These are phyloP conservation scores for Thermothelomyces thermophilus DNA, from an alignment of 2,329 filamentous ascomycete species.

Conservation along the genomic window DNA sequence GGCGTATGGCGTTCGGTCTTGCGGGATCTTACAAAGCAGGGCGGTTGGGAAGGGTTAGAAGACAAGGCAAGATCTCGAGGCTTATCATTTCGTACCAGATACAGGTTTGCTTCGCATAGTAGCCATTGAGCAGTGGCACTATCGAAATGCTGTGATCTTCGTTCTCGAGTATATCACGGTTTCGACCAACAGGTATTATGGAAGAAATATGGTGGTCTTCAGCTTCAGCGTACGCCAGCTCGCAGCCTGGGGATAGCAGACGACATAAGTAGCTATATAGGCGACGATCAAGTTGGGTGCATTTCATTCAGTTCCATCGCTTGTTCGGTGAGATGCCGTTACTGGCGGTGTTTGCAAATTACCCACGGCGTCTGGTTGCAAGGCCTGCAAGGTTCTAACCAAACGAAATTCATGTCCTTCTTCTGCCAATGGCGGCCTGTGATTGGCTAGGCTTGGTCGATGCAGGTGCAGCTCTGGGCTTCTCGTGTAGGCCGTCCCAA, in stretches of 20 bases:
- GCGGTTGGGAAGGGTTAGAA: neutral
- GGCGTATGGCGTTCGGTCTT: slow-evolving; percentile 1
- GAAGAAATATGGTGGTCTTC: slow-evolving; percentile 79
- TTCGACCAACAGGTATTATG: slow-evolving; percentile 74
- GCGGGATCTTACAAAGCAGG: neutral
- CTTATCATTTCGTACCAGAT: neutral
- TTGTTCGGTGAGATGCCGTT: too few species aligned
- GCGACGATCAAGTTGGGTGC: slow-evolving; percentile 72
- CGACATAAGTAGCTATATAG: slow-evolving; percentile 63
- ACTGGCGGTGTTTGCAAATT: too few species aligned
- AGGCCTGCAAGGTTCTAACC: too few species aligned
- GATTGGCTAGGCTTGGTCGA: too few species aligned
- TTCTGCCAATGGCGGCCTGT: too few species aligned
- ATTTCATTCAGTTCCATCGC: too few species aligned
- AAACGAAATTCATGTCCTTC: too few species aligned
- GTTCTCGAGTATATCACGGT: slow-evolving; percentile 68
- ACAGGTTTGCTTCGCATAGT: neutral
- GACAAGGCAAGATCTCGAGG: neutral
- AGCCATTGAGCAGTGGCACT: neutral
- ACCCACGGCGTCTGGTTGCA: too few species aligned
- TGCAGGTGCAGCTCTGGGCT: too few species aligned
- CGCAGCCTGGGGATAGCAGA: slow-evolving; percentile 67
- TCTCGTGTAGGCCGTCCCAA: too few species aligned
- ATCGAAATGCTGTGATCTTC: too few species aligned
- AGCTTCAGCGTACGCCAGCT: slow-evolving; percentile 84